phyloP scores from a whole-genome alignment of 108 stramenopile genomes.

The Discostella pseudostelligera region DNA sequence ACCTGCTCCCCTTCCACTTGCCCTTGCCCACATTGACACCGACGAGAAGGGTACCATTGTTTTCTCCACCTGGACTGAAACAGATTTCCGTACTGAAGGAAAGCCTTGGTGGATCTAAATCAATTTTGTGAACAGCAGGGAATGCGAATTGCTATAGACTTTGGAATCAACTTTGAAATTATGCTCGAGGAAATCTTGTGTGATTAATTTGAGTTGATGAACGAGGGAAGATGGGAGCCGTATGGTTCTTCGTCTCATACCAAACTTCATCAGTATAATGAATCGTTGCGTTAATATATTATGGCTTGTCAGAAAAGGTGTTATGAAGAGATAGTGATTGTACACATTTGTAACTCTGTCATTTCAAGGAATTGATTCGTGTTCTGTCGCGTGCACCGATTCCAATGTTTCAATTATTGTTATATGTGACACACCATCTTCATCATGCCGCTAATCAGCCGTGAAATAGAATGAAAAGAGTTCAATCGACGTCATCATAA shows the following conservation, averaged over 20 bases:
- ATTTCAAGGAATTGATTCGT: too few species aligned
- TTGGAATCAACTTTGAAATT: not conserved
- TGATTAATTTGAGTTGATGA: not conserved
- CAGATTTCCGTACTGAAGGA: slow-evolving; percentile 94
- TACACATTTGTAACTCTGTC: too few species aligned
- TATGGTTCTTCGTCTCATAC: not conserved
- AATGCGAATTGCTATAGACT: not conserved
- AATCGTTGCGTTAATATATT: not conserved
- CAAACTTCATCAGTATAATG: not conserved
- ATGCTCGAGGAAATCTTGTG: not conserved
- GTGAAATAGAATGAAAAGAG: too few species aligned
- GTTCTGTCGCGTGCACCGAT: too few species aligned
- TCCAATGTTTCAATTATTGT: too few species aligned
- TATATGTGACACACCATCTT: too few species aligned
- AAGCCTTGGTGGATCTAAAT: slow-evolving; percentile 96
- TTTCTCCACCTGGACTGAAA: slow-evolving; percentile 93
- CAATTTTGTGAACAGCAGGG: not conserved
- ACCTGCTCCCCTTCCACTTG: slow-evolving; percentile 95
- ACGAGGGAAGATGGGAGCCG: not conserved
- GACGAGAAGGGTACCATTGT: slow-evolving; percentile 83
- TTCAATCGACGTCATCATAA: slow-evolving; percentile 31
- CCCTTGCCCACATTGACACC: slow-evolving; percentile 90
- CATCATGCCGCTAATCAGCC: too few species aligned
- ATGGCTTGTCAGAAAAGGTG: not conserved
- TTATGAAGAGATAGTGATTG: too few species aligned